phyloP scores from a whole-genome alignment of 2,329 filamentous ascomycete species.

The Ascochyta lentis region DNA sequence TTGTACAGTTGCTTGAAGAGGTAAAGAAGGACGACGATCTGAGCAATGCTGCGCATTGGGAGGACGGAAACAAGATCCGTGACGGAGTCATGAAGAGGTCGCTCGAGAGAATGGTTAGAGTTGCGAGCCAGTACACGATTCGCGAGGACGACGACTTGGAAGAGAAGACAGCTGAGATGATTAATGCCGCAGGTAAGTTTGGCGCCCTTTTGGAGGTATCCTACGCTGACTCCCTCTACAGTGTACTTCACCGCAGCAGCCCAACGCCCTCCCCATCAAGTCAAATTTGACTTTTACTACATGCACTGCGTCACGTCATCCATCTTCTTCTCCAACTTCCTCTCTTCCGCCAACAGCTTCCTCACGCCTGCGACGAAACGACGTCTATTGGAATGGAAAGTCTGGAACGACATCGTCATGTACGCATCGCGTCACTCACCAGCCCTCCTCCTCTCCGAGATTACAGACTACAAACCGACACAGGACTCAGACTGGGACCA shows the following conservation, averaged over 20 bases:
- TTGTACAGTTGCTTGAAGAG: slow-evolving; percentile 68
- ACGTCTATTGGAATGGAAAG: slow-evolving; percentile 82
- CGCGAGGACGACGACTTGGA: slow-evolving; percentile 64
- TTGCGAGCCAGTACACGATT: slow-evolving; percentile 62
- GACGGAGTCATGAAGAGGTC: slow-evolving; percentile 73
- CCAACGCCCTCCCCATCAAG: slow-evolving; percentile 60
- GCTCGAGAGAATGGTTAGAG: slow-evolving; percentile 65
- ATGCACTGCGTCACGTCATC: slow-evolving; percentile 80
- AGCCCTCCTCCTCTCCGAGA: slow-evolving; percentile 63
- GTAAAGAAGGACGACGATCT: slow-evolving; percentile 65
- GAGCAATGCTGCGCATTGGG: slow-evolving; percentile 57
- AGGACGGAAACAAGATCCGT: slow-evolving; percentile 68
- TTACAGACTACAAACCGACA: slow-evolving; percentile 66
- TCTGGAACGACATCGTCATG: slow-evolving; percentile 73
- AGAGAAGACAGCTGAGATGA: slow-evolving; percentile 70
- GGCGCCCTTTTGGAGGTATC: no score
- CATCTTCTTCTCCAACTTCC: slow-evolving; percentile 74
- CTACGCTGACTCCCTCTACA: slow-evolving; percentile 8
- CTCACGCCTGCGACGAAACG: slow-evolving; percentile 66
- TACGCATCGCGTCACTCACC: slow-evolving; percentile 75
- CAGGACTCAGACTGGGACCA: slow-evolving; percentile 48
- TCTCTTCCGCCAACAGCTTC: slow-evolving; percentile 61
- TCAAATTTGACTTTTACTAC: slow-evolving; percentile 81
- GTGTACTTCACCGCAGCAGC: slow-evolving; percentile 67
- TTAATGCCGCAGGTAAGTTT: slow-evolving; percentile 63